These are phyloP conservation scores for Brassica juncea DNA, from an alignment of 345 rosid genomes.

Conservation along the genomic window DNA sequence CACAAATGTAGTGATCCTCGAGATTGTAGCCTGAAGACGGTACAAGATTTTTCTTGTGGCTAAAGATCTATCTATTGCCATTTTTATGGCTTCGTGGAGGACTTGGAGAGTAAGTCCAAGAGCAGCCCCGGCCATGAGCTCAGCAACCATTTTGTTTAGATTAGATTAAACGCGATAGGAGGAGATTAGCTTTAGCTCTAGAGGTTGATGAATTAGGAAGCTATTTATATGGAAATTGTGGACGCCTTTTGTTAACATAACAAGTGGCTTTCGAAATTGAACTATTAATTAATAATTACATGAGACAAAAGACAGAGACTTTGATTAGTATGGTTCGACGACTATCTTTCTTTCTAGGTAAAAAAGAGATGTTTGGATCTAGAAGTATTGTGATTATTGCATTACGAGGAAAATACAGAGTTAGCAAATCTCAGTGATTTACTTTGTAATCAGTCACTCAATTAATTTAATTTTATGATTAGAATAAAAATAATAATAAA, in stretches of 20 bases:
- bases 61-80: conserved; percentile 16
- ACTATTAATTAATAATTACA: not conserved
- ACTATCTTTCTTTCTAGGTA: not conserved
- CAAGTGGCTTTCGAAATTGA: not conserved
- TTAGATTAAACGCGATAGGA: not conserved
- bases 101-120: conserved; percentile 11
- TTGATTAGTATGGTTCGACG: not conserved
- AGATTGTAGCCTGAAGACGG: conserved; percentile 30
- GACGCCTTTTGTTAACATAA: not conserved
- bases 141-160: not conserved
- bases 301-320: conserved; percentile 4
- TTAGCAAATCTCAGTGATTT: not conserved
- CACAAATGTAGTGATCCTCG: conserved; percentile 20
- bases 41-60: conserved; percentile 6
- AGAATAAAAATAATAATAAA: too few relatives aligned
- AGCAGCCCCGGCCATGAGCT: not conserved
- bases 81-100: conserved; percentile 16
- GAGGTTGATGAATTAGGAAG: not conserved
- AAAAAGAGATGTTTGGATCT: too few relatives aligned
- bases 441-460: not conserved
- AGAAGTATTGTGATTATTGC: too few relatives aligned
- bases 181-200: not conserved
- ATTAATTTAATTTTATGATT: not conserved
- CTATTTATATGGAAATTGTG: not conserved
- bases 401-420: not conserved